phyloP scores from a whole-genome alignment of 768 basidiomycete species.

The Pleurotus eryngii region DNA sequence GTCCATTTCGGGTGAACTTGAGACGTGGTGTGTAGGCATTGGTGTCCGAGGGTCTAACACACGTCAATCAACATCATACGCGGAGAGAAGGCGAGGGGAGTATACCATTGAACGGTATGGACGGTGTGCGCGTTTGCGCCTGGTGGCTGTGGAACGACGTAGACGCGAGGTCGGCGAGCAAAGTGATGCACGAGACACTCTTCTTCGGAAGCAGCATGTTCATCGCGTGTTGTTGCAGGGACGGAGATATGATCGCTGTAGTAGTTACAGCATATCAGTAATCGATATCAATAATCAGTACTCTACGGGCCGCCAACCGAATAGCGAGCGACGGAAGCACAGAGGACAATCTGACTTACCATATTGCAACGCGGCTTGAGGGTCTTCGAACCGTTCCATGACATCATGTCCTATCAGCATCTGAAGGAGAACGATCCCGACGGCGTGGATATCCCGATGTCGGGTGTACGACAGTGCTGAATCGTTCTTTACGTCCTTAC shows the following conservation, averaged over 20 bases:
- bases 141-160: conserved; percentile 23
- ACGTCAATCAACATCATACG: conserved; percentile 3
- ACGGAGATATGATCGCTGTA: conserved; percentile 51
- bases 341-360: conserved; percentile 33
- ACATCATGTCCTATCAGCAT: conserved; percentile 83
- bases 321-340: background rate
- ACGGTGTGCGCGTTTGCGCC: conserved; percentile 21
- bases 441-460: conserved; percentile 78
- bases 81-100: background rate
- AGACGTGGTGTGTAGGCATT: conserved; percentile 32
- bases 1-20: conserved; percentile 63
- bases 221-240: conserved; percentile 47
- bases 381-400: conserved; percentile 48
- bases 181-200: conserved; percentile 54
- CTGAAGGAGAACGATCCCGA: conserved; percentile 77
- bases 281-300: no score
- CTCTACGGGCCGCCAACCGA: background rate
- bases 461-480: conserved; percentile 72
- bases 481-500: conserved; percentile 76
- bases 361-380: conserved; percentile 53
- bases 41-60: conserved; percentile 46
- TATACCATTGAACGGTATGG: conserved; percentile 25
- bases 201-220: conserved; percentile 61
- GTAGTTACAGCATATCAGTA: no score
- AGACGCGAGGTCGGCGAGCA: conserved; percentile 57